Percentiles rank a stretch among this genome's conserved stretches.
Evolutionary conservation across 2,329 filamentous ascomycete species (phyloP).

Genomic region (Bipolaris victoriae): DNA sequence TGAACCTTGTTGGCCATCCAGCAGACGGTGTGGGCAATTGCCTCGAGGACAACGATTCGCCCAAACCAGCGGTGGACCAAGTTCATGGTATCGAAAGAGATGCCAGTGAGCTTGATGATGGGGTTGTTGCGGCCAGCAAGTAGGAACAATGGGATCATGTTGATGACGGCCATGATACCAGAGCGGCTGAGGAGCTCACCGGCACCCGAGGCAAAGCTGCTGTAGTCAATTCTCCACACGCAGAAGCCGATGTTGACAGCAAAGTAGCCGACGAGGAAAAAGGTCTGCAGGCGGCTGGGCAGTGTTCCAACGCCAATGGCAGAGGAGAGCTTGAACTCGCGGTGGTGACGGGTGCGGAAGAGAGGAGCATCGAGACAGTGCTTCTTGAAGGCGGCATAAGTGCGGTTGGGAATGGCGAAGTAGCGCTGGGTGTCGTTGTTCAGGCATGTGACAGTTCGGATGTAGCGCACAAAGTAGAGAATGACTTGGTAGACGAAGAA

Average conservation of each 20-base stretch:
- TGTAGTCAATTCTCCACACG: constrained; percentile 63
- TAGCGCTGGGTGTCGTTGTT: constrained; percentile 81
- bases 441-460: constrained; percentile 76
- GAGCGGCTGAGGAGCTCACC: constrained; percentile 66
- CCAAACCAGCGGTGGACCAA: constrained; percentile 81
- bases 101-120: constrained; percentile 71
- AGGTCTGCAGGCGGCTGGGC: constrained; percentile 56
- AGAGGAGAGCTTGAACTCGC: constrained; percentile 58
- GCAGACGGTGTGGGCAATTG: constrained; percentile 68
- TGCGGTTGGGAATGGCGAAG: constrained; percentile 69
- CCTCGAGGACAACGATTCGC: constrained; percentile 74
- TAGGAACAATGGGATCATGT: constrained; percentile 79
- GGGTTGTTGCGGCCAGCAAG: constrained; percentile 80
- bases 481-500: constrained; percentile 72
- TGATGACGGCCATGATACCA: constrained; percentile 72
- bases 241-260: constrained; percentile 56
- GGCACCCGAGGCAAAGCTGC: constrained; percentile 79
- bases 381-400: constrained; percentile 54
- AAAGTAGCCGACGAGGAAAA: constrained; percentile 57
- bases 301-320: constrained; percentile 58
- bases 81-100: constrained; percentile 85
- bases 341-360: constrained; percentile 56
- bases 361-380: constrained; percentile 56
- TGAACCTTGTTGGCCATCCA: constrained; percentile 59
- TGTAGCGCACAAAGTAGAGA: constrained; percentile 67